phyloP scores from a whole-genome alignment of 257 asterid genomes.

The Linaria vulgaris region DNA sequence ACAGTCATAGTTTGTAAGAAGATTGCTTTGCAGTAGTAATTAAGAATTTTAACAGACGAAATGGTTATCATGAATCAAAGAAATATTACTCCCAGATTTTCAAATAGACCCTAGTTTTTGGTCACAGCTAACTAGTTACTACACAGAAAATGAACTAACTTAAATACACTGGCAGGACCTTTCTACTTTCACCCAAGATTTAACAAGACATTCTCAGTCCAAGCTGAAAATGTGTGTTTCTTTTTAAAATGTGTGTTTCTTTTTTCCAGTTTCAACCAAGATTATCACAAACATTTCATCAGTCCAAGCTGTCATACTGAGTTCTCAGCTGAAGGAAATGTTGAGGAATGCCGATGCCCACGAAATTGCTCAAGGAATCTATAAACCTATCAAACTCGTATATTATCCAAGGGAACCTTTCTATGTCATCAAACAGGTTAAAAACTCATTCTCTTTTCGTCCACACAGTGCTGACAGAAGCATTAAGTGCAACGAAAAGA shows the following conservation, averaged over 20 bases:
- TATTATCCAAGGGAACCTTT: constrained; percentile 82
- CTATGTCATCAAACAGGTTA: constrained; percentile 74
- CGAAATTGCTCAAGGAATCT: constrained; percentile 46
- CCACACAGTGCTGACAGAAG: neutral
- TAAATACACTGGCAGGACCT: too few species aligned
- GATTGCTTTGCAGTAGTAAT: too few species aligned
- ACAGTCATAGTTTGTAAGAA: too few species aligned
- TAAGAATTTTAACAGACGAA: neutral
- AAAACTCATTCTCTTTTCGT: neutral
- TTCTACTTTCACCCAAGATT: too few species aligned
- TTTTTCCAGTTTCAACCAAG: constrained; percentile 41
- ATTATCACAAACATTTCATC: constrained; percentile 56
- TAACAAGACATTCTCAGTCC: too few species aligned
- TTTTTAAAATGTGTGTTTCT: neutral
- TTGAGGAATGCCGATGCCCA: constrained; percentile 52
- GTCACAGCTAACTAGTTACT: too few species aligned
- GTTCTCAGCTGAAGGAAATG: constrained; percentile 81
- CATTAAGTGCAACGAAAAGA: neutral
- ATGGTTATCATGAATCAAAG: neutral
- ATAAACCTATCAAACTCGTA: constrained; percentile 63
- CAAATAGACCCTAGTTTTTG: too few species aligned
- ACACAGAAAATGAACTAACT: too few species aligned
- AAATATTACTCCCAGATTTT: neutral
- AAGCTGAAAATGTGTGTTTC: neutral
- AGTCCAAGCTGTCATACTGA: constrained; percentile 70